A percentile compares a stretch with the other conserved stretches of the same genome.
Evolutionary conservation across 768 basidiomycete genomes (phyloP).

Genomic region (Rhodotorula graminis): DNA sequence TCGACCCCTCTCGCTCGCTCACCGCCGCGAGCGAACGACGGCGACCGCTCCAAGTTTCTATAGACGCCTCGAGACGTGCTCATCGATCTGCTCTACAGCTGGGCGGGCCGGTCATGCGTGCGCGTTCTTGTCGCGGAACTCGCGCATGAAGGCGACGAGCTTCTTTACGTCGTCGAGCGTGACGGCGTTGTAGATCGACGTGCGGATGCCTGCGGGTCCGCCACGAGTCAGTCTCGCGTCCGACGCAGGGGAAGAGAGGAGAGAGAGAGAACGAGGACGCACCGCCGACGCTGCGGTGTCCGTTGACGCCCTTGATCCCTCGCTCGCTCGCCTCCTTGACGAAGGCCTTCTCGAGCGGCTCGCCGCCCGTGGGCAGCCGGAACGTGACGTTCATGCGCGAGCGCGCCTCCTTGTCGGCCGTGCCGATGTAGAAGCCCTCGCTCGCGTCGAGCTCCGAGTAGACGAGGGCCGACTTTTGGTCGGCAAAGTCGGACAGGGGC

Average conservation of each 20-base stretch:
- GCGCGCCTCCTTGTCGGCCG: conserved; percentile 64
- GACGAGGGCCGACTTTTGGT: conserved; percentile 66
- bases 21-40: too few relatives aligned
- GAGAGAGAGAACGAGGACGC: background rate
- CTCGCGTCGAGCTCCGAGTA: conserved; percentile 66
- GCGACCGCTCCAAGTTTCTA: too few relatives aligned
- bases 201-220: conserved; percentile 59
- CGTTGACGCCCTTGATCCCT: conserved; percentile 82
- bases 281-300: conserved; percentile 68
- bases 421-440: conserved; percentile 64
- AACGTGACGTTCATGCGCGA: conserved; percentile 98
- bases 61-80: too few relatives aligned
- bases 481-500: conserved; percentile 28
- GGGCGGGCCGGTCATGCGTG: background rate
- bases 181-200: conserved; percentile 84
- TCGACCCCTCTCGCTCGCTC: too few relatives aligned
- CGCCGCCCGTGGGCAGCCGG: conserved; percentile 57
- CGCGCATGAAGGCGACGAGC: conserved; percentile 49
- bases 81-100: too few relatives aligned
- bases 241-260: background rate
- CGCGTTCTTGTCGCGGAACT: conserved; percentile 42
- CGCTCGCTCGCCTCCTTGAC: conserved; percentile 69
- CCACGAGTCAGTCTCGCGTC: too few relatives aligned
- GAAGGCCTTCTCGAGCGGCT: conserved; percentile 69
- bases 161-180: conserved; percentile 65